Percentiles rank a stretch among this genome's conserved stretches.
phyloP scores from a whole-genome alignment of 495 filamentous ascomycete species.

The Aspergillus coremiiformis region DNA sequence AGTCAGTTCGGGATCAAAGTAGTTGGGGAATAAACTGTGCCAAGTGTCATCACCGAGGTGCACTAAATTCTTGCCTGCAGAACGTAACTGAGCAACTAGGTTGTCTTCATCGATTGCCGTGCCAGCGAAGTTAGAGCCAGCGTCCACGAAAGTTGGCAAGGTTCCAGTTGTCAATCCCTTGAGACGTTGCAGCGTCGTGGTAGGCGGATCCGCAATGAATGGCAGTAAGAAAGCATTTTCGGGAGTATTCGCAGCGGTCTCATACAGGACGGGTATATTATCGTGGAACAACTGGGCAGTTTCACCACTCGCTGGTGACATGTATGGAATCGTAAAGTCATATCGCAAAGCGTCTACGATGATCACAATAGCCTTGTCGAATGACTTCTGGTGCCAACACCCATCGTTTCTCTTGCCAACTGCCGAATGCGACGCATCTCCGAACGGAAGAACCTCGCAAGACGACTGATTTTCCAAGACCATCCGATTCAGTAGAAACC shows the following conservation, averaged over 20 bases:
- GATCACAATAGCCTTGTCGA: conserved; percentile 84
- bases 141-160: conserved; percentile 87
- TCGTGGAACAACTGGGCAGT: conserved; percentile 73
- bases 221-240: conserved; percentile 81
- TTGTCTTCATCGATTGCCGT: conserved; percentile 98
- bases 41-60: conserved; percentile 97
- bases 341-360: conserved; percentile 93
- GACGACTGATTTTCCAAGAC: conserved; percentile 83
- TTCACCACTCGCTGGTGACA: conserved; percentile 40
- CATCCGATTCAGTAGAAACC: conserved; percentile 91
- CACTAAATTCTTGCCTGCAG: conserved; percentile 75
- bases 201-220: conserved; percentile 96
- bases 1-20: conserved; percentile 81
- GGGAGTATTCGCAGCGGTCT: conserved; percentile 64
- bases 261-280: conserved; percentile 76
- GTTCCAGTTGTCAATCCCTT: conserved; percentile 96
- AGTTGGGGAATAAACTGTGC: conserved; percentile 83
- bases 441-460: conserved; percentile 65
- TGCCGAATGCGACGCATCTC: conserved; percentile 22
- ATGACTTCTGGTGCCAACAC: conserved; percentile 93
- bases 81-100: conserved; percentile 71
- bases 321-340: conserved; percentile 87
- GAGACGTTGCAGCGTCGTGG: conserved; percentile 81
- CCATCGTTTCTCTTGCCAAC: conserved; percentile 52
- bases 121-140: conserved; percentile 90